Evolutionary conservation across 2,329 filamentous ascomycete genomes (phyloP).

Genomic region (Beauveria sp.): DNA sequence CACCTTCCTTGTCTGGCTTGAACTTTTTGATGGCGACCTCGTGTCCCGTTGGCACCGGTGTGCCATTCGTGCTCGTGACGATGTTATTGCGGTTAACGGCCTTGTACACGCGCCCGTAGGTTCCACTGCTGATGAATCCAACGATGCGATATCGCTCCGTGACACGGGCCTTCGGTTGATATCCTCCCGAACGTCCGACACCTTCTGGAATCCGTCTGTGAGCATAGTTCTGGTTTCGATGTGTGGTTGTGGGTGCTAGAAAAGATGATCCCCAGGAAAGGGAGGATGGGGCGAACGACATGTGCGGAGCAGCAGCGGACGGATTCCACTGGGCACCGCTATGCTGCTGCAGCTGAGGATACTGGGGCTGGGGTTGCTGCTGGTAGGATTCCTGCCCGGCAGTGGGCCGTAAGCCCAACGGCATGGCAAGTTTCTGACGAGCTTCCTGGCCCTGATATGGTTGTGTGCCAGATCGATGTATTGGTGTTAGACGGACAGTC

Average conservation of each 20-base stretch:
- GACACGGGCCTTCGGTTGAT: conserved; percentile 76
- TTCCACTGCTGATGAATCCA: conserved; percentile 96
- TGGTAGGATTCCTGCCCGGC: neutral
- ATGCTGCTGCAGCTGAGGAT: neutral
- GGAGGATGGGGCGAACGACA: conserved; percentile 9
- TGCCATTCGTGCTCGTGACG: conserved; percentile 7
- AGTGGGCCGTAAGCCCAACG: neutral
- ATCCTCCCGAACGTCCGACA: conserved; percentile 44
- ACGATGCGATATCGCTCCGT: conserved; percentile 93
- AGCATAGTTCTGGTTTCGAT: conserved; percentile 19
- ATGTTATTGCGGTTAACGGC: conserved; percentile 55
- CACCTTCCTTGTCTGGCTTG: conserved; percentile 97
- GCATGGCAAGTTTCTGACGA: neutral
- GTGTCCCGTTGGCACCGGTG: conserved; percentile 39
- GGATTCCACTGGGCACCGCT: neutral
- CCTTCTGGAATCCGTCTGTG: conserved; percentile 39
- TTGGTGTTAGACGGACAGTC: neutral
- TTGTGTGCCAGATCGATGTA: neutral
- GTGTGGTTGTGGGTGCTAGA: neutral
- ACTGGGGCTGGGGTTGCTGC: neutral
- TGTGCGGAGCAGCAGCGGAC: conserved; percentile 1
- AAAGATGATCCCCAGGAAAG: neutral
- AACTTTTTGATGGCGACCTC: conserved; percentile 99
- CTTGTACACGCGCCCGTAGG: conserved; percentile 97
- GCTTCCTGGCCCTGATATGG: neutral